Evolutionary conservation across 768 basidiomycete genomes (phyloP), one percentile per base, ranked within the genome.

Genomic region (Multifurca ochricompacta): DNA sequence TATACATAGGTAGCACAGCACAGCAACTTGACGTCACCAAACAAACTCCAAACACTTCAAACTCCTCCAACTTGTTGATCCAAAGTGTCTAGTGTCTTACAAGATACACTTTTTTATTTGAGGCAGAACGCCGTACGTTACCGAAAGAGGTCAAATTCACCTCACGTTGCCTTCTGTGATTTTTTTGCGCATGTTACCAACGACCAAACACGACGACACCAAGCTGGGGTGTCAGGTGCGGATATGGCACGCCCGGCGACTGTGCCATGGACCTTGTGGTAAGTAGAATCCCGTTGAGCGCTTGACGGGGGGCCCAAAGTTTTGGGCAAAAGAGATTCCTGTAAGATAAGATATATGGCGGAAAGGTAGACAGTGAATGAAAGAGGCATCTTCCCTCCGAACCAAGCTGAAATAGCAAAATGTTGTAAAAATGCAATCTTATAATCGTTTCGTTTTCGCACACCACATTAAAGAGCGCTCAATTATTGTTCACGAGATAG

Each of bases 11-110:
- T n/a, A n/a, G n/a, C n/a, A n/a, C n/a, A n/a, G n/a, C n/a, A n/a
- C n/a, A n/a, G n/a, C n/a, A n/a, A n/a, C 25, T 41, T 56, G 54
- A 56, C 54, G 48, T 56, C 54, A 56, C 54, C 21, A n/a, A n/a
- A n/a, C n/a, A n/a, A n/a, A n/a, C n/a, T n/a, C n/a, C n/a, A n/a
- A n/a, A n/a, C n/a, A n/a, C n/a, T n/a, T n/a, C n/a, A n/a, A n/a
- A n/a, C n/a, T n/a, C n/a, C n/a, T n/a, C n/a, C n/a, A n/a, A n/a
- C n/a, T n/a, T n/a, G n/a, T n/a, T n/a, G n/a, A n/a, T n/a, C n/a
- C n/a, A n/a, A 37, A 34, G 36, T 31, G 36, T 28, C 23, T 16
- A n/a, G n/a, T n/a, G n/a, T n/a, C n/a, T n/a, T n/a, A n/a, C n/a
- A n/a, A n/a, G 37, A 32, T 18, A 30, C 45, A 11, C n/a, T 40